Percentiles rank a stretch among this genome's conserved stretches.
These are phyloP conservation scores for Staphylotrichum tortipilum DNA, from an alignment of 495 filamentous ascomycete genomes.

Conservation along the genomic window DNA sequence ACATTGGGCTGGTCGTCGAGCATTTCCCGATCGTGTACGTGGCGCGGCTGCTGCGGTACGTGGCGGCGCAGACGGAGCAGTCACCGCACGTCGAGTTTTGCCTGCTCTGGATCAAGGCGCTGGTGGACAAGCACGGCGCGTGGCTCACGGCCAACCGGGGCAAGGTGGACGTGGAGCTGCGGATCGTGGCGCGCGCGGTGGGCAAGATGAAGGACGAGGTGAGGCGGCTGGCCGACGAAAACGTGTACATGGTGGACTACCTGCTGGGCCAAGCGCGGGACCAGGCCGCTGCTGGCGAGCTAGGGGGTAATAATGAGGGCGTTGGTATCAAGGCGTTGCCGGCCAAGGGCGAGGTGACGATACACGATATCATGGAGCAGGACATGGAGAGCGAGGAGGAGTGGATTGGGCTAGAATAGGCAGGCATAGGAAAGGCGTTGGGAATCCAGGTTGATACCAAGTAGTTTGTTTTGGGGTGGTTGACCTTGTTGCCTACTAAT, in stretches of 20 bases:
- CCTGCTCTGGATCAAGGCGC: conserved; percentile 79
- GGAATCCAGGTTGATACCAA: conserved; percentile 7
- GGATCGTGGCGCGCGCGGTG: conserved; percentile 67
- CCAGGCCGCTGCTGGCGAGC: conserved; percentile 8
- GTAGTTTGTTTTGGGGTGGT: no score
- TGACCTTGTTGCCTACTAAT: no score
- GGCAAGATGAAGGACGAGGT: conserved; percentile 67
- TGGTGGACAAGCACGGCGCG: conserved; percentile 72
- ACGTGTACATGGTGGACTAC: conserved; percentile 78
- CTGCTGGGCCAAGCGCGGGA: conserved; percentile 42
- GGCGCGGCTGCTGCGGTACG: conserved; percentile 66
- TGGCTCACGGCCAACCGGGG: conserved; percentile 71
- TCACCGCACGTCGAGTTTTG: conserved; percentile 91
- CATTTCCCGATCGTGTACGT: conserved; percentile 83
- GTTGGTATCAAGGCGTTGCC: conserved; percentile 18
- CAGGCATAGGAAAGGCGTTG: conserved; percentile 3
- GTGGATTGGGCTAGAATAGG: conserved; percentile 49
- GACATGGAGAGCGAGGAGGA: conserved; percentile 36
- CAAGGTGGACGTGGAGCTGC: conserved; percentile 70
- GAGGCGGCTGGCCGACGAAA: conserved; percentile 71
- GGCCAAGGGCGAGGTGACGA: conserved; percentile 15
- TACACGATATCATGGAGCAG: conserved; percentile 28
- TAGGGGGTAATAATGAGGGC: conserved; percentile 14
- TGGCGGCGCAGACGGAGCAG: conserved; percentile 81
- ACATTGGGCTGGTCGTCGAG: conserved; percentile 69